Evolutionary conservation across 352 stramenopile species (phyloP), one percentile per base, ranked within the genome.

Genomic region (Aphanomyces stellatus): DNA sequence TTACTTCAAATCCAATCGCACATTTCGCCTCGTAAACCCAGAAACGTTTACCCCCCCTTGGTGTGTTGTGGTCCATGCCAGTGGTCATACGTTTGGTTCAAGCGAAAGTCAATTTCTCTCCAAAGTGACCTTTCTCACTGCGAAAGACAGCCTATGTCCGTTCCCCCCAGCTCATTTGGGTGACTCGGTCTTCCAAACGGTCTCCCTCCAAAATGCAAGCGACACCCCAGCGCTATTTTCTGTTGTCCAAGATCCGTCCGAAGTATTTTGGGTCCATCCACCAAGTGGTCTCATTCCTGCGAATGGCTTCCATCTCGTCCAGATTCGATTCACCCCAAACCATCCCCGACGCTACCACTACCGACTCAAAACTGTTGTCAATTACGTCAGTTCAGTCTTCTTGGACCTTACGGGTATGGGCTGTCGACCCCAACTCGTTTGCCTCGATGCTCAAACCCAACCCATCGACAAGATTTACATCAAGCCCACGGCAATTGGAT

Each of bases 1-100:
- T 37, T 88, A 85, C 22, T 97, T 97, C 69, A 96, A 97, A 62
- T 96, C 88, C 10, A 97, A 98, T 66, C 81, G 90, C 33, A 97
- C 88, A 13, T 98, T 98, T 64, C 88, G 93, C 6, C 81, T 97
- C 30, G 93, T 98, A 2, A 95, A 97, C 62, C 87, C 96, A 51
- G 76, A 89, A 35, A 96, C 89, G 19, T 92, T 98, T 43, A 91
- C 88, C 31, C 91, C 93, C 17, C 90, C 93, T 22, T 98, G 89
- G 90, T 93, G 78, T 48, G 42, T 97, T 1, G 72, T 85, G 4
- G 60, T 90, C 15, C 83, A 81, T 27, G 78, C 81, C 2, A 77
- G 77, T 31, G 93, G 91, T 24, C 95, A 97, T 75, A 96, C 90
- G 6, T 98, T 97, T 62, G 49, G 75, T 17, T 88, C 80, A 15